phyloP scores from a whole-genome alignment of 805 yeast species.

The Diddensiella transvaalensis region DNA sequence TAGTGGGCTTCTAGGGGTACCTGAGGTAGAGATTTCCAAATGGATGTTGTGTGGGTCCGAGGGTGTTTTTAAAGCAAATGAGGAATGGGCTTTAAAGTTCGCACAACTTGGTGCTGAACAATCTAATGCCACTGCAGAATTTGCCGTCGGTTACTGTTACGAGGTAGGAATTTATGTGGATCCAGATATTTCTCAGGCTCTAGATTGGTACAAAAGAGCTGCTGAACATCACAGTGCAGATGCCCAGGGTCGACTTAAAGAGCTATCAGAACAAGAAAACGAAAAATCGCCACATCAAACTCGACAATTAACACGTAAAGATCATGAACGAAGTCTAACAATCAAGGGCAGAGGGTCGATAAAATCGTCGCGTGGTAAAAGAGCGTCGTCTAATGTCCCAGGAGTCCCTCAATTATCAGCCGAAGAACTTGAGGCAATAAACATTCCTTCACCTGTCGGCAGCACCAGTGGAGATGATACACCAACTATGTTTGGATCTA shows the following conservation, averaged over 20 bases:
- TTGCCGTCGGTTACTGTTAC: constrained; percentile 63
- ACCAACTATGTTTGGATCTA: too few relatives aligned
- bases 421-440: background rate
- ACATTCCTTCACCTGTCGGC: background rate
- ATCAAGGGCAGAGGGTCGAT: constrained; percentile 21
- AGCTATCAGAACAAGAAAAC: constrained; percentile 12
- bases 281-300: background rate
- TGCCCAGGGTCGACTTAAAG: constrained; percentile 30
- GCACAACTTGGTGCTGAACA: constrained; percentile 60
- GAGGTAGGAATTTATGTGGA: constrained; percentile 63
- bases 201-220: constrained; percentile 49
- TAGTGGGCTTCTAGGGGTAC: constrained; percentile 29
- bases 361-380: constrained; percentile 1
- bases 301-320: constrained; percentile 22
- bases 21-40: constrained; percentile 39
- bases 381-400: background rate
- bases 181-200: constrained; percentile 42
- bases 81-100: constrained; percentile 64
- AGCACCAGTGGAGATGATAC: too few relatives aligned
- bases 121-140: constrained; percentile 60
- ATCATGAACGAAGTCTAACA: constrained; percentile 23
- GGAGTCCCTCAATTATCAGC: background rate
- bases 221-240: constrained; percentile 47
- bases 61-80: constrained; percentile 50
- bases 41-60: constrained; percentile 74